These are phyloP conservation scores for Colletotrichum paranaense DNA, from an alignment of 2,329 filamentous ascomycete genomes.

Conservation along the genomic window DNA sequence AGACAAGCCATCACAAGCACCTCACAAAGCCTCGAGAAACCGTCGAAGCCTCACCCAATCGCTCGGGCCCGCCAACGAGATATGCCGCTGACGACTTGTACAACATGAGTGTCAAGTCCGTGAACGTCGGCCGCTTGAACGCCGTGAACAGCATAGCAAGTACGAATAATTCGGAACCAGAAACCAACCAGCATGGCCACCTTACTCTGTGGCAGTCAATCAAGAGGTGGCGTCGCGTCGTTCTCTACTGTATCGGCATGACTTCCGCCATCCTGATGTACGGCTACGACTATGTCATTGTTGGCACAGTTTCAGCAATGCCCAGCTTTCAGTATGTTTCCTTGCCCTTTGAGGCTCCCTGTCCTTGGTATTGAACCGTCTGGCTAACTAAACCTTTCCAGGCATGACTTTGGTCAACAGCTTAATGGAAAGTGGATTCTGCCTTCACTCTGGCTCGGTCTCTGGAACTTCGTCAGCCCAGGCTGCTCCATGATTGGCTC, in stretches of 20 bases:
- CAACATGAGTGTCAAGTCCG: conserved; percentile 25
- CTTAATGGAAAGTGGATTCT: conserved; percentile 48
- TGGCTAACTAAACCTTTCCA: conserved; percentile 20
- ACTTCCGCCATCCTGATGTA: conserved; percentile 42
- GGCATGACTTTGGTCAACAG: conserved; percentile 47
- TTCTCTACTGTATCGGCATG: conserved; percentile 42
- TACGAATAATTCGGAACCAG: conserved; percentile 12
- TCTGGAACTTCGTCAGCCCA: conserved; percentile 55
- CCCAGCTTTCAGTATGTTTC: conserved; percentile 42
- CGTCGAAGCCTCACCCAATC: neutral
- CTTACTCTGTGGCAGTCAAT: conserved; percentile 40
- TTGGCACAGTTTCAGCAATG: conserved; percentile 46
- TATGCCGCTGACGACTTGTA: conserved; percentile 16
- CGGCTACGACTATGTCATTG: conserved; percentile 44
- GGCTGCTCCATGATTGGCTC: conserved; percentile 52
- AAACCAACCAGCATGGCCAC: conserved; percentile 33
- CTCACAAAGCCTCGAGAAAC: neutral
- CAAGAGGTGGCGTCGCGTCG: conserved; percentile 40
- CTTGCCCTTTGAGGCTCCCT: neutral
- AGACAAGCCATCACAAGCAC: neutral
- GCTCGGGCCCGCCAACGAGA: neutral
- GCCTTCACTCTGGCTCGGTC: conserved; percentile 55
- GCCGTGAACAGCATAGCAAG: conserved; percentile 20
- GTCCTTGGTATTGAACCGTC: too few relatives aligned
- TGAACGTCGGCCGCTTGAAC: conserved; percentile 1